Base-by-base conservation (phyloP, 495 filamentous ascomycete genomes). In the Penicillium simplicissimum region DNA sequence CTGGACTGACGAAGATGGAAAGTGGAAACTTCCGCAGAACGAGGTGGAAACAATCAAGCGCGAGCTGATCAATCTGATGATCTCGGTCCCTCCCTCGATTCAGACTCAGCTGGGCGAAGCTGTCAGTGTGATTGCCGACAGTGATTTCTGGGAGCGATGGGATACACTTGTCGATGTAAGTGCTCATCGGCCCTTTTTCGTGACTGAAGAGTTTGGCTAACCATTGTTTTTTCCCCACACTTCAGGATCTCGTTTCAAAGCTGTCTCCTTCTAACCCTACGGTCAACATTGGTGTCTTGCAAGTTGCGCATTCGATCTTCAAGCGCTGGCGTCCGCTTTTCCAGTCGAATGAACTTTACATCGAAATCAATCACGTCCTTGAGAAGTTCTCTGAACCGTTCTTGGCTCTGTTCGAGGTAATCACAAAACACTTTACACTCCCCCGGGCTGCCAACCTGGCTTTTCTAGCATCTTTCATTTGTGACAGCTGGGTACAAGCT, bases 241-340 rank as follows among this genome's bases (percentile, higher is more conserved):
- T 31, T 13, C 47, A 91, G 85, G 94, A 98, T 73, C 87, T 99
- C 57, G 92, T 97, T 55, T 90, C 88, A 17, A 89, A 93, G 43
- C 82, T 98, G 19, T 89, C 90, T 13, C 82, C 86, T 7, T 84
- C 87, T 60, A 89, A 97, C 70, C 83, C 86, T 59, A 83, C 85
- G 62, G 81, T 88, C 67, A 98, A 97, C 74, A 93, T 92, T 71
- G 96, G 96, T 61, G 93, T 99, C 11, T 80, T 99, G 58, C 90
- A 94, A 76, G 96, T 99, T 43, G 96, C 96, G 47, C 96, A 99
- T 76, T 96, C 94, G 6, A 97, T 99, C 66, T 99, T 98, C 82
- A 91, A 89, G 75, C 82, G 95, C 61, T 99, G 96, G 96, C 84
- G 93, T 57, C 96, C 95, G 21, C 80, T 98, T 11, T 97, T 94